Percentiles rank a stretch among this genome's conserved stretches.
phyloP scores from a whole-genome alignment of 768 basidiomycete genomes.

The Boletus bicolor region DNA sequence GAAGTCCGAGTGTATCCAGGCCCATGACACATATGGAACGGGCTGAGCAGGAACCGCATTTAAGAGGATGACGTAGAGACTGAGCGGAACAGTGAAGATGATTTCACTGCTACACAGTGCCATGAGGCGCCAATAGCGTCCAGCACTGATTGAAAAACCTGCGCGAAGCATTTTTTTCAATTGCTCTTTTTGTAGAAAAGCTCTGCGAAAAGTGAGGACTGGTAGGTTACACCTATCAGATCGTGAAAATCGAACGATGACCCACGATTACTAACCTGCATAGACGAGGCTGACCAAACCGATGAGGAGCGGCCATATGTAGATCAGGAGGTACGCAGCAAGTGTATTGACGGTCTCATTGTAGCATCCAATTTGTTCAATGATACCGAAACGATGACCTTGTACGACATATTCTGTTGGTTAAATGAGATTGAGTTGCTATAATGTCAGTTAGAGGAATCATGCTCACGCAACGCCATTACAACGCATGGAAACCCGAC shows the following conservation, averaged over 20 bases:
- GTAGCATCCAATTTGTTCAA: constrained; percentile 29
- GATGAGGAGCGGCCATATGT: constrained; percentile 17
- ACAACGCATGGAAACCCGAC: constrained; percentile 36
- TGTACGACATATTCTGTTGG: constrained; percentile 28
- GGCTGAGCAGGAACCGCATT: constrained; percentile 16
- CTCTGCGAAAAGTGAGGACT: constrained; percentile 22
- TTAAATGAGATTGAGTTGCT: not conserved
- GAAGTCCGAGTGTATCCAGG: constrained; percentile 49
- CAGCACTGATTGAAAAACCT: constrained; percentile 36
- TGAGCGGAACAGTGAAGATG: constrained; percentile 38
- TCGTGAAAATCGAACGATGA: not conserved
- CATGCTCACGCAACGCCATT: constrained; percentile 29
- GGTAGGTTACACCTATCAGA: not conserved
- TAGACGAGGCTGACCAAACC: constrained; percentile 22
- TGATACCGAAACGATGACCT: constrained; percentile 21
- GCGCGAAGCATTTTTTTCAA: constrained; percentile 1
- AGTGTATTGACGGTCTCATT: constrained; percentile 8
- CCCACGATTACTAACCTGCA: constrained; percentile 13
- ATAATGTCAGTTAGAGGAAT: not conserved
- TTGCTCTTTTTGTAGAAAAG: constrained; percentile 4
- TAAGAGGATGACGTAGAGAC: constrained; percentile 32
- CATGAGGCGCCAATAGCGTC: constrained; percentile 53
- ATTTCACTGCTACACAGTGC: constrained; percentile 40
- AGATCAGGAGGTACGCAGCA: constrained; percentile 15
- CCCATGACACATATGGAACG: constrained; percentile 46